Conservation (phyloP, 2,329 filamentous ascomycete species). For the Biscogniauxia sp. region DNA sequence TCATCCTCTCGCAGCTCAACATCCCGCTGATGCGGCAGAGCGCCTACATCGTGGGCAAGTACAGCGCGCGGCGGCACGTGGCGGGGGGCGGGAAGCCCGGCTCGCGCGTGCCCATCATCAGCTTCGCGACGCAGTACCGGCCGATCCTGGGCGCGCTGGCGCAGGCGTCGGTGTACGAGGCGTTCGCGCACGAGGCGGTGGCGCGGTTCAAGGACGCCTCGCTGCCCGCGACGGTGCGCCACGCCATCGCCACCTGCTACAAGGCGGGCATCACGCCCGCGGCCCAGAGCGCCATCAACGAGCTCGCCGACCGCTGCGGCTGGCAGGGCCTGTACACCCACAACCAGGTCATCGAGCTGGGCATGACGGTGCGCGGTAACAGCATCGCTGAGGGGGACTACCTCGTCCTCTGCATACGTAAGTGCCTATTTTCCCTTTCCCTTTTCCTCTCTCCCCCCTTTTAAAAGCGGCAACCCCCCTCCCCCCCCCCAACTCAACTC, state of each 20-base stretch:
- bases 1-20: conserved; percentile 22
- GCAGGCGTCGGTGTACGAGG: conserved; percentile 18
- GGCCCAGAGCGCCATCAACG: conserved; percentile 13
- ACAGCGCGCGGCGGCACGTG: conserved; percentile 19
- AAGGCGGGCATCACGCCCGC: conserved; percentile 7
- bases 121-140: conserved; percentile 27
- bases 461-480: too few species aligned
- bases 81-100: neutral
- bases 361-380: conserved; percentile 18
- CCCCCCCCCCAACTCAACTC: neutral
- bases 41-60: conserved; percentile 22
- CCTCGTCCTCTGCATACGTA: conserved; percentile 29
- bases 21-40: conserved; percentile 13
- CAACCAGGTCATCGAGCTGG: conserved; percentile 26
- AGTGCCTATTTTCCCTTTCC: neutral
- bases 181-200: conserved; percentile 16
- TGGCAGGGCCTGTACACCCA: conserved; percentile 28
- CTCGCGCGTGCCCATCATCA: conserved; percentile 18
- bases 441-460: too few species aligned
- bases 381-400: conserved; percentile 29
- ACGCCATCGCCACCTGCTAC: conserved; percentile 13
- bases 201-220: conserved; percentile 7
- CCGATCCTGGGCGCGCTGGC: conserved; percentile 23
- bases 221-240: conserved; percentile 5
- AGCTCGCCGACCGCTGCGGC: conserved; percentile 29